Percentiles rank a stretch among this genome's conserved stretches.
Evolutionary conservation across 768 basidiomycete genomes (phyloP).

Genomic region (Clitopilus passeckerianus): DNA sequence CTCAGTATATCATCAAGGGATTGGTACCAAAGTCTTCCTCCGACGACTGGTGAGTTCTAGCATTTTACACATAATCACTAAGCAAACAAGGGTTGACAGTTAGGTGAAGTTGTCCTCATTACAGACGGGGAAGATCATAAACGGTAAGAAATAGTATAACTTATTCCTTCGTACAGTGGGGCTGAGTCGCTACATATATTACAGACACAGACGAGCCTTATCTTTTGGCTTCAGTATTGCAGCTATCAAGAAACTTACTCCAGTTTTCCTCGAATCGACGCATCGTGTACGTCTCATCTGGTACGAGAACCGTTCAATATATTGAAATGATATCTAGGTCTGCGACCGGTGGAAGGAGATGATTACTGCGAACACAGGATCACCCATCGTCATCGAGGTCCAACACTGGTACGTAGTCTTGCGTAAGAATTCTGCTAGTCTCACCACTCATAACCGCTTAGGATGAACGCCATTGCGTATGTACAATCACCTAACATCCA

Average conservation of each 20-base stretch:
- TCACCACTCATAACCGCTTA: constrained; percentile 34
- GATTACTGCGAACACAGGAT: constrained; percentile 19
- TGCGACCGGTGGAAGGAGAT: constrained; percentile 21
- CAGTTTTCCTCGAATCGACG: constrained; percentile 45
- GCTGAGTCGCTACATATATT: neutral
- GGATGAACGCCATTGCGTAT: constrained; percentile 45
- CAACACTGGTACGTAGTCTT: constrained; percentile 32
- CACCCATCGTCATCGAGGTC: constrained; percentile 32
- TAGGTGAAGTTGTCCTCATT: constrained; percentile 34
- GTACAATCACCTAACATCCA: constrained; percentile 4
- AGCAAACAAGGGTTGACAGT: constrained; percentile 12
- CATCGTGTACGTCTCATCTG: constrained; percentile 30
- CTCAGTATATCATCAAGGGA: constrained; percentile 38
- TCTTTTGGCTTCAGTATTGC: constrained; percentile 49
- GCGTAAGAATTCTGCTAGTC: neutral
- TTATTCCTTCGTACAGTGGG: constrained; percentile 17
- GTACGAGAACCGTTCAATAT: constrained; percentile 20
- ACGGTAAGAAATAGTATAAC: constrained; percentile 22
- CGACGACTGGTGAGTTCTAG: constrained; percentile 27
- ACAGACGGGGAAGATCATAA: constrained; percentile 42
- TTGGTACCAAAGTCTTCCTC: constrained; percentile 26
- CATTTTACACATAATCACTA: neutral
- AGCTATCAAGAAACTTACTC: constrained; percentile 38
- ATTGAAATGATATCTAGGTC: constrained; percentile 15
- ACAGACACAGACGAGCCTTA: constrained; percentile 44